A percentile compares a stretch with the other conserved stretches of the same genome.
These are phyloP conservation scores for Proliferodiscus dingleyae DNA, from an alignment of 2,329 filamentous ascomycete species.

Conservation along the genomic window DNA sequence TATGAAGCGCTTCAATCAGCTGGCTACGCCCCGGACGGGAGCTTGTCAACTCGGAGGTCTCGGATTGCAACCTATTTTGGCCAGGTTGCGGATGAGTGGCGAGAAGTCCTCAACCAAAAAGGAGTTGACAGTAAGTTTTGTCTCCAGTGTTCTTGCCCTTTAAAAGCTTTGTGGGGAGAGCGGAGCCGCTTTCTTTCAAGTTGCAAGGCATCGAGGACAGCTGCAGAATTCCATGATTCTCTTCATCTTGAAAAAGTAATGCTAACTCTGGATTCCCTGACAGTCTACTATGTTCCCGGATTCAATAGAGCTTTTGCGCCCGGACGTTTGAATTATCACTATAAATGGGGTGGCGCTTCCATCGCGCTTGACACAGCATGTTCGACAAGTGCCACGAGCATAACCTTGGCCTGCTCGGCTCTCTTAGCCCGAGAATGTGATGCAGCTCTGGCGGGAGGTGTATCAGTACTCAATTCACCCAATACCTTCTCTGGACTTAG, in stretches of 20 bases:
- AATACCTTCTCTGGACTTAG: slow-evolving; percentile 7
- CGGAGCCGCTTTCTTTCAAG: too few relatives aligned
- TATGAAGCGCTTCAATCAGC: slow-evolving; percentile 77
- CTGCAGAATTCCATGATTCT: too few relatives aligned
- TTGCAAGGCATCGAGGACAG: too few relatives aligned
- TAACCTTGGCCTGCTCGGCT: background rate
- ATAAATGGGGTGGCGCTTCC: slow-evolving; percentile 34
- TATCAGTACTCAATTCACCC: slow-evolving; percentile 3
- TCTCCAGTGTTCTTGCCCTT: too few relatives aligned
- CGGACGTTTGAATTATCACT: slow-evolving; percentile 31
- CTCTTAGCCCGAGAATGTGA: slow-evolving; percentile 3
- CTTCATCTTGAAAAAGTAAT: too few relatives aligned
- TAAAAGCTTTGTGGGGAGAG: too few relatives aligned
- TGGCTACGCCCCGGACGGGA: slow-evolving; percentile 39
- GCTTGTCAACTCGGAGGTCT: slow-evolving; percentile 39
- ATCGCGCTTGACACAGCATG: slow-evolving; percentile 33
- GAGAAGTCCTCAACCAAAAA: slow-evolving; percentile 2
- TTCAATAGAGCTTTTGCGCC: slow-evolving; percentile 11
- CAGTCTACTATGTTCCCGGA: slow-evolving; percentile 7
- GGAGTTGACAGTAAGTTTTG: slow-evolving; percentile 9
- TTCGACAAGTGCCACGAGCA: slow-evolving; percentile 29
- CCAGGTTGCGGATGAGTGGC: slow-evolving; percentile 7
- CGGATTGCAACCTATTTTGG: slow-evolving; percentile 24
- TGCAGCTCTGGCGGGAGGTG: slow-evolving; percentile 12
- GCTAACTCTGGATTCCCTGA: too few relatives aligned